Evolutionary conservation across 1,284 basidiomycete genomes (phyloP), one percentile per base, ranked within the genome.

Genomic region (Austropuccinia psidii): DNA sequence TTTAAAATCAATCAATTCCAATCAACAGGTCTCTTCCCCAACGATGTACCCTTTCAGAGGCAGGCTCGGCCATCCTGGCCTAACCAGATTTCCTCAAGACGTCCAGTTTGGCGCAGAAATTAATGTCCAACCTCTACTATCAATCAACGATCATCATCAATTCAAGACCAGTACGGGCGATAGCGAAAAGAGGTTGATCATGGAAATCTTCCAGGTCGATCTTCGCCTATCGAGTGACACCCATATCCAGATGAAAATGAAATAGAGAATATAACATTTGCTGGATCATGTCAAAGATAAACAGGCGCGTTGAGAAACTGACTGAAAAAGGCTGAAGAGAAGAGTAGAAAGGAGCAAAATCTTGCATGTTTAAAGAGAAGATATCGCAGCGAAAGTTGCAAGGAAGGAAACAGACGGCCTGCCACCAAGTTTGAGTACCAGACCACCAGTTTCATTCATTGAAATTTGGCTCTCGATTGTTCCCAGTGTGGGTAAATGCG

Each of bases 121-220:
- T n/a, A 49, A 54, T 67, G 64, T 67, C 35, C 49, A 67, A 52
- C 64, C 64, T 67, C 64, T 67, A 67, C 64, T 67, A 67, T 67
- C 64, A 67, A 67, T 67, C 64, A 67, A 45, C 64, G 64, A 67
- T 67, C 64, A 67, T 67, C 64, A 41, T 67, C 64, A 19, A 67
- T 37, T 35, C 17, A 21, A 43, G 64, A 54, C 64, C 33, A 54
- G 41, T 67, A 67, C 64, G 64, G 64, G 64, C 64, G 64, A 67
- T 67, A 67, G 64, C 64, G 64, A 67, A 67, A 67, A 67, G 64
- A 67, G 64, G 64, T 52, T 35, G 50, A 39, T 55, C 5, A 33
- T 19, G 19, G 39, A 54, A 67, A 67, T 19, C 37, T 41, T 57
- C n/a, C n/a, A n/a, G n/a, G n/a, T n/a, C 27, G 24, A 67, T 67